Conservation (phyloP, 2,329 filamentous ascomycete genomes). For the Aspergillus sp. region DNA sequence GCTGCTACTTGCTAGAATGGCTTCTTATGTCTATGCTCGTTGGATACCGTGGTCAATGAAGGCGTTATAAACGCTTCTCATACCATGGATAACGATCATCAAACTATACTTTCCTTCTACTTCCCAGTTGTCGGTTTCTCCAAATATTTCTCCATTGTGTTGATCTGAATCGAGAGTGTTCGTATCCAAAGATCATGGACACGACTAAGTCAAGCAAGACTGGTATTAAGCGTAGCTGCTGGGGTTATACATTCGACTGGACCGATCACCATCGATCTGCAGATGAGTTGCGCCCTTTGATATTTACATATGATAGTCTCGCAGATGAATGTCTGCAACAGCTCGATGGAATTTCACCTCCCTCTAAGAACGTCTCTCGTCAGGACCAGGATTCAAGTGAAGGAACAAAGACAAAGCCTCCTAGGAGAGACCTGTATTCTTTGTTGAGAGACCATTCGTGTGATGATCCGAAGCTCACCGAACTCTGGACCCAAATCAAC, state of each 20-base stretch:
- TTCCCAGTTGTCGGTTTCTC: too few relatives aligned
- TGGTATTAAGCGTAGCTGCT: constrained; percentile 33
- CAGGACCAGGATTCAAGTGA: neutral
- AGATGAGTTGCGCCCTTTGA: constrained; percentile 56
- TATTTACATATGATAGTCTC: constrained; percentile 64
- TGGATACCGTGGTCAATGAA: neutral
- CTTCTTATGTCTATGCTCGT: neutral
- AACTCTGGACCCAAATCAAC: constrained; percentile 64
- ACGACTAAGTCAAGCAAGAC: constrained; percentile 5
- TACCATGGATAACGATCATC: too few relatives aligned
- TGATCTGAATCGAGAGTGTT: too few relatives aligned
- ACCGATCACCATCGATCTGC: constrained; percentile 59
- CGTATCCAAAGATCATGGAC: neutral
- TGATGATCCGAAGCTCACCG: constrained; percentile 50
- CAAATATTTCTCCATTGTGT: too few relatives aligned
- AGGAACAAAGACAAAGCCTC: constrained; percentile 4
- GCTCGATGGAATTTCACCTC: constrained; percentile 57
- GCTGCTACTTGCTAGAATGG: neutral
- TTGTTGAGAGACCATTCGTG: constrained; percentile 56
- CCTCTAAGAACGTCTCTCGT: constrained; percentile 1
- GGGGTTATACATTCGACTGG: constrained; percentile 67
- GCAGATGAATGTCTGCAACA: constrained; percentile 62
- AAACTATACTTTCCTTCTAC: too few relatives aligned
- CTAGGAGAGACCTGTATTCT: constrained; percentile 55
- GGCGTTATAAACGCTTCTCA: too few relatives aligned